These are phyloP conservation scores for Phytophthora tentaculata DNA, from an alignment of 352 stramenopile species.

Conservation along the genomic window DNA sequence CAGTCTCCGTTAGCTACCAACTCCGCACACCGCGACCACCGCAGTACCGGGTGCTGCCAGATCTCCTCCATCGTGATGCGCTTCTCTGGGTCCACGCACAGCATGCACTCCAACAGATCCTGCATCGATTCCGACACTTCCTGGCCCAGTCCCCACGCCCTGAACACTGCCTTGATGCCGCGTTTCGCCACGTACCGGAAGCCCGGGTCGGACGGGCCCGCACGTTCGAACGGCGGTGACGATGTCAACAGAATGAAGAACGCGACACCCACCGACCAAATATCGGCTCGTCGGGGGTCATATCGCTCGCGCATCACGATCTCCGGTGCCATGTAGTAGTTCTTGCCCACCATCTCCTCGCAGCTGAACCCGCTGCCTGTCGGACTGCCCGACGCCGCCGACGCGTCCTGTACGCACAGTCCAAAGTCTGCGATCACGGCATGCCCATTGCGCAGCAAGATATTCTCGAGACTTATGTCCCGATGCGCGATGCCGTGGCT, in stretches of 20 bases:
- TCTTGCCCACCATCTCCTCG: constrained; percentile 87
- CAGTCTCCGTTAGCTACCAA: neutral
- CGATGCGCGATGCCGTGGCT: constrained; percentile 86
- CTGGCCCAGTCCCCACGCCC: constrained; percentile 58
- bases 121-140: constrained; percentile 58
- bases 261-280: constrained; percentile 93
- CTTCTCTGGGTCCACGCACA: constrained; percentile 59
- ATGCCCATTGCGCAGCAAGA: constrained; percentile 82
- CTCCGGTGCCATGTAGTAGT: constrained; percentile 98
- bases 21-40: constrained; percentile 12
- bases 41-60: constrained; percentile 63
- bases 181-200: constrained; percentile 88
- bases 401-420: constrained; percentile 62
- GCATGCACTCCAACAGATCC: constrained; percentile 80
- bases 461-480: constrained; percentile 98
- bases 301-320: constrained; percentile 84
- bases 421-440: constrained; percentile 79
- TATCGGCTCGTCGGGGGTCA: constrained; percentile 92
- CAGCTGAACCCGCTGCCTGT: constrained; percentile 45
- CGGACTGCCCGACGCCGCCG: neutral
- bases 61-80: constrained; percentile 74
- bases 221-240: constrained; percentile 92
- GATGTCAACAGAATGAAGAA: constrained; percentile 96
- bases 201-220: constrained; percentile 80
- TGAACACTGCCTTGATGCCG: constrained; percentile 76